Evolutionary conservation across 108 stramenopile genomes (phyloP).

Genomic region (Poteriospumella lacustris): DNA sequence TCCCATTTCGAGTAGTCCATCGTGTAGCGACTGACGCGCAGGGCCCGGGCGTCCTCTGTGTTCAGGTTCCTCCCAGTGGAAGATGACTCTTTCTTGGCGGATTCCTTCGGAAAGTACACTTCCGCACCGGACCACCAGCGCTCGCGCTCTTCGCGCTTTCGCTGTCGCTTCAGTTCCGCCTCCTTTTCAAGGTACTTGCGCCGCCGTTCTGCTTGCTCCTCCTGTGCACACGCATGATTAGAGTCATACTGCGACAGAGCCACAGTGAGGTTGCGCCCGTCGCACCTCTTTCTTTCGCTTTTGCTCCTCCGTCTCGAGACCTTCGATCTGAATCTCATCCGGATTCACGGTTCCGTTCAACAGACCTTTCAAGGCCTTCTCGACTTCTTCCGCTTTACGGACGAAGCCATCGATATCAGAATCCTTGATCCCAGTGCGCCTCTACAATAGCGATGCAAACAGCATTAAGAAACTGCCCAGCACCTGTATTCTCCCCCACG

Average conservation of each 20-base stretch:
- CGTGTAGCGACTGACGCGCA: background rate
- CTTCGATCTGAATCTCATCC: slow-evolving; percentile 23
- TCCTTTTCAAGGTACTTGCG: slow-evolving; percentile 18
- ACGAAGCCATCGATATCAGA: slow-evolving; percentile 35
- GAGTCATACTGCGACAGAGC: background rate
- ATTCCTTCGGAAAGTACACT: slow-evolving; percentile 5
- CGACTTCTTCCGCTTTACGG: slow-evolving; percentile 28
- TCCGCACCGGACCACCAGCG: slow-evolving; percentile 41
- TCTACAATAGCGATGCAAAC: background rate
- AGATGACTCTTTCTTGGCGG: background rate
- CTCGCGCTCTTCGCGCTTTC: slow-evolving; percentile 27
- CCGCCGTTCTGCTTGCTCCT: background rate
- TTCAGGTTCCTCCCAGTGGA: background rate
- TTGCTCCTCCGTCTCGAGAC: slow-evolving; percentile 35
- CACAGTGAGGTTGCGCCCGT: background rate
- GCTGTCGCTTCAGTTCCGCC: slow-evolving; percentile 5
- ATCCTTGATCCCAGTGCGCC: slow-evolving; percentile 32
- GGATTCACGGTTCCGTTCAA: slow-evolving; percentile 31
- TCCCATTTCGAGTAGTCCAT: slow-evolving; percentile 39
- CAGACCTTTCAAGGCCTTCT: slow-evolving; percentile 25
- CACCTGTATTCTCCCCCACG: background rate
- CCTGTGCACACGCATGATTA: background rate
- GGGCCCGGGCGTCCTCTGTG: background rate
- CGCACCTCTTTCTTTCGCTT: slow-evolving; percentile 19
- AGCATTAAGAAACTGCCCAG: background rate